A percentile compares a stretch with the other conserved stretches of the same genome.
These are phyloP conservation scores for Xylariomycetidae sp. DNA, from an alignment of 2,329 filamentous ascomycete species.

Conservation along the genomic window DNA sequence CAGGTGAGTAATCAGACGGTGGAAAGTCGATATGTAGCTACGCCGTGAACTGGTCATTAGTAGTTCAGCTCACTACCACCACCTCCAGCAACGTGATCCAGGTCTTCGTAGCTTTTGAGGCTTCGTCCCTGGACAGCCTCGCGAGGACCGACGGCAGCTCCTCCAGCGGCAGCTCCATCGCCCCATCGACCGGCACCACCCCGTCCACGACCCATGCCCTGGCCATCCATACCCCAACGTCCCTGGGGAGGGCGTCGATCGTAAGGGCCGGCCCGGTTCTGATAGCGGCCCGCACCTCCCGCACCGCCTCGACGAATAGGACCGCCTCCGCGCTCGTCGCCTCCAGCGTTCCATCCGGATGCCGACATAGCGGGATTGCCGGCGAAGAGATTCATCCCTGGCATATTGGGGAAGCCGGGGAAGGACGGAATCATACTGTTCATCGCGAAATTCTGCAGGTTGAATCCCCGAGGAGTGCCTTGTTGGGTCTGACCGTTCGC, in stretches of 20 bases:
- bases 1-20: no score
- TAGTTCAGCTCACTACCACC: conserved; percentile 88
- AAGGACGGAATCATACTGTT: conserved; percentile 52
- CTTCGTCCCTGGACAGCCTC: conserved; percentile 91
- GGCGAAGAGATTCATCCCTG: conserved; percentile 38
- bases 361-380: conserved; percentile 37
- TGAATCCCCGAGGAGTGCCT: conserved; percentile 89
- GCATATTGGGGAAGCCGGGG: conserved; percentile 55
- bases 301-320: conserved; percentile 63
- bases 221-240: conserved; percentile 41
- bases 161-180: conserved; percentile 68
- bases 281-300: conserved; percentile 46
- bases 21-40: no score
- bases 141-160: conserved; percentile 72
- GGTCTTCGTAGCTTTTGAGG: conserved; percentile 93
- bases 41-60: conserved; percentile 36
- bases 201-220: conserved; percentile 47
- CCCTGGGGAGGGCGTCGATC: conserved; percentile 59
- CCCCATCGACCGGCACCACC: conserved; percentile 58
- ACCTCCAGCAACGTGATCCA: conserved; percentile 74
- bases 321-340: conserved; percentile 52
- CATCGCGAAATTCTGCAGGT: conserved; percentile 65
- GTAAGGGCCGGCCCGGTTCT: conserved; percentile 65
- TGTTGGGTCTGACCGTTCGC: conserved; percentile 67
- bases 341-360: conserved; percentile 43